phyloP scores from a whole-genome alignment of 2,329 filamentous ascomycete species.

The Hypoxylon sp. region DNA sequence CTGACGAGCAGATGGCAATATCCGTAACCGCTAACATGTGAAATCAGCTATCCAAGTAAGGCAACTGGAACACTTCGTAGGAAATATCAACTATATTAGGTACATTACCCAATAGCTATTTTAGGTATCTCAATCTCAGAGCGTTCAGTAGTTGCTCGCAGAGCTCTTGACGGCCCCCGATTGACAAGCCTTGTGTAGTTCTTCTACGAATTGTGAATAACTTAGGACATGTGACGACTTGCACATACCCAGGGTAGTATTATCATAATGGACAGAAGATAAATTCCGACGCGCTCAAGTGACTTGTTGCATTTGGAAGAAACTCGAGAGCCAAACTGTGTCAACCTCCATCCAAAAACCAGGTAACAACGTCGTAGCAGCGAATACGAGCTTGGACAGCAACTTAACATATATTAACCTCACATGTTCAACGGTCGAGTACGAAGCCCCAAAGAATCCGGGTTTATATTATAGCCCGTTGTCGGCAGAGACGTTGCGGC shows the following conservation, averaged over 20 bases:
- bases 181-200: neutral
- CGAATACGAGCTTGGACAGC: constrained; percentile 11
- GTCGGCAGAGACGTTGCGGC: constrained; percentile 41
- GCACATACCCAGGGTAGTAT: neutral
- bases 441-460: constrained; percentile 9
- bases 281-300: neutral
- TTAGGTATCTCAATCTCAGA: neutral
- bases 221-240: neutral
- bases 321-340: neutral
- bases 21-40: no score
- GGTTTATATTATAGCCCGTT: constrained; percentile 26
- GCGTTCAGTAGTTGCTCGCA: neutral
- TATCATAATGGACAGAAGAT: neutral
- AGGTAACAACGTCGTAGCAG: constrained; percentile 14
- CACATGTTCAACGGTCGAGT: constrained; percentile 4
- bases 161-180: neutral
- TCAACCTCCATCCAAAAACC: constrained; percentile 10
- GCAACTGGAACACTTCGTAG: no score
- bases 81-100: neutral
- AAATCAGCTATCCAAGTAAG: neutral
- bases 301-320: neutral
- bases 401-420: neutral
- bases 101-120: neutral
- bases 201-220: neutral
- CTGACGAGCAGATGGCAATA: no score